Evolutionary conservation across 2,329 filamentous ascomycete species (phyloP), one percentile per base, ranked within the genome.

Genomic region (Cryoendolithus antarcticus): DNA sequence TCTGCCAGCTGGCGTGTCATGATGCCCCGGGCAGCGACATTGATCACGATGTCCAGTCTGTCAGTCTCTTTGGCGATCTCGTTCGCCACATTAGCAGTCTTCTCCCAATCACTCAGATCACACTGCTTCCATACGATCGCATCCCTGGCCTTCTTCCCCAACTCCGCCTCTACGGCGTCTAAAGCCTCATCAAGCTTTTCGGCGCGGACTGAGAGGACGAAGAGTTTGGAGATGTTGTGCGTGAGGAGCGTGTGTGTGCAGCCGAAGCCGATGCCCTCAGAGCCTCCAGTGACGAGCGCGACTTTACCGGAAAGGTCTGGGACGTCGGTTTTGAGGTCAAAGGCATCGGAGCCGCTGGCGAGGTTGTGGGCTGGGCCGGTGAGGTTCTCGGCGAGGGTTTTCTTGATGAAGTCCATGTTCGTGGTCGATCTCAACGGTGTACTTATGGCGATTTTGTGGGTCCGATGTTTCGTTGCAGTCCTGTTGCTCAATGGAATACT

Each of bases 11-110:
- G 66, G 42, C 69, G 68, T 0, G 73, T 75, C 76, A 81, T 81
- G 51, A 82, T 77, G 1, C 79, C 78, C 0, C 77, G 60, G 0
- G 57, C 77, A 0, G 74, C 72, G 41, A 80, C 80, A 58, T 78
- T 77, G 50, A 80, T 69, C 2, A 81, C 54, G 4, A 81, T 78
- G 43, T 81, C 50, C 2, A 54, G 11, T 9, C 42, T 27, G 39
- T 44, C 66, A 0, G 67, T 71, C 9, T 67, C 61, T 1, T 62
- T 55, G 32, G 70, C 67, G 0, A 72, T 68, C 3, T 70, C 55
- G 30, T 66, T 66, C 0, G 73, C 69, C 1, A 54, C 53, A 19
- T 63, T 55, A 32, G 52, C 54, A 0, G 55, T 57, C 4, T 59
- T 54, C 27, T 63, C 58, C 74, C 75, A 79, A 52, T 80, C 68